These are phyloP conservation scores for Ilex asprella DNA, from an alignment of 257 asterid genomes.

Conservation along the genomic window DNA sequence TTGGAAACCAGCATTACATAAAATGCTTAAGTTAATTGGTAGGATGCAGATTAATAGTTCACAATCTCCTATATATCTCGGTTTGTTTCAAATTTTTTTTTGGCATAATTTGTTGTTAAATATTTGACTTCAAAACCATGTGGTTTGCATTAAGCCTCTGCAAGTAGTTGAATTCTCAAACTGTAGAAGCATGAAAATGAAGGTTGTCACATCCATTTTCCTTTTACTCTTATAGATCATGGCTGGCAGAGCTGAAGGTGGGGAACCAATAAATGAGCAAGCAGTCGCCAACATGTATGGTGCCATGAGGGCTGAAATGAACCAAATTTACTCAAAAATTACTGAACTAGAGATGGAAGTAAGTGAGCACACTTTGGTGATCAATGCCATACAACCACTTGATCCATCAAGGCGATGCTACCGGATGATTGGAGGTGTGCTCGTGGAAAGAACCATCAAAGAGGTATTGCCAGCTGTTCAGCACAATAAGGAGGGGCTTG, in stretches of 20 bases:
- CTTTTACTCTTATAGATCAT: conserved; percentile 21
- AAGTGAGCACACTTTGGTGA: conserved; percentile 86
- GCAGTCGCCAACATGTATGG: conserved; percentile 83
- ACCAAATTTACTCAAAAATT: conserved; percentile 83
- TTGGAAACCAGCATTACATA: no score
- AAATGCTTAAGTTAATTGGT: no score
- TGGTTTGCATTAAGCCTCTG: no score
- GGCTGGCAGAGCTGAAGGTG: conserved; percentile 56
- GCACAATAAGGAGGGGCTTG: conserved; percentile 87
- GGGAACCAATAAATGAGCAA: conserved; percentile 80
- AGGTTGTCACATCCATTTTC: background rate
- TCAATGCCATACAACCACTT: conserved; percentile 81
- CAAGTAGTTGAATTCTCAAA: no score
- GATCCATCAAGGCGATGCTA: conserved; percentile 92
- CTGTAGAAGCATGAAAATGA: background rate
- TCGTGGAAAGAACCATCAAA: conserved; percentile 78
- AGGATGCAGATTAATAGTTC: no score
- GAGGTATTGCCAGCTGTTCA: conserved; percentile 93
- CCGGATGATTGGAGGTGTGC: conserved; percentile 97
- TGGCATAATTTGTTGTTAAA: no score
- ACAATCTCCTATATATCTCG: no score
- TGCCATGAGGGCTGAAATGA: conserved; percentile 66
- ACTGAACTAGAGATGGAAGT: conserved; percentile 93
- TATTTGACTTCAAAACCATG: no score
- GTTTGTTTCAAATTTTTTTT: no score